Evolutionary conservation across 2,329 filamentous ascomycete species (phyloP).

Genomic region (Neobulgaria alba): DNA sequence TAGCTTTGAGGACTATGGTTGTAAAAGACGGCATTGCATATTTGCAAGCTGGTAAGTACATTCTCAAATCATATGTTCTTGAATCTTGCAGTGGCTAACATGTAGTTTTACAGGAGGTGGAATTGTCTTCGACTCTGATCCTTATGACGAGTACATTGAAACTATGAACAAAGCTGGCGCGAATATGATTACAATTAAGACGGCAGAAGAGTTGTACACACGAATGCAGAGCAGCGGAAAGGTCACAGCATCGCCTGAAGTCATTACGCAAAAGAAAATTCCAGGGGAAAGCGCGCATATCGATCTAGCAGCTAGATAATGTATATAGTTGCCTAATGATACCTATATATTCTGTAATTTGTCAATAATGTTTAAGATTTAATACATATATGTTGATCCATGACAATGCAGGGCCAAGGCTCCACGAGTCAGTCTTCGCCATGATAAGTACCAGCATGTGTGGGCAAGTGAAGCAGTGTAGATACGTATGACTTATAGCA

Average conservation of each 20-base stretch:
- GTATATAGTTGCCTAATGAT: no score
- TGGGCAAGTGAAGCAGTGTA: no score
- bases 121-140: constrained; percentile 91
- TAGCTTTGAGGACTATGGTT: constrained; percentile 75
- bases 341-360: no score
- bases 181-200: constrained; percentile 80
- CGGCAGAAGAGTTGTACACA: constrained; percentile 57
- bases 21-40: constrained; percentile 87
- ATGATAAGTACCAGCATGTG: no score
- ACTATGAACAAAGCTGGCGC: constrained; percentile 93
- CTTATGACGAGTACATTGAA: constrained; percentile 87
- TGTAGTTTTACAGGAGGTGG: constrained; percentile 52
- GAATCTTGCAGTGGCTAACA: constrained; percentile 1
- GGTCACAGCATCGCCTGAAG: neutral
- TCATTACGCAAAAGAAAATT: neutral
- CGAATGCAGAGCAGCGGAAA: constrained; percentile 13
- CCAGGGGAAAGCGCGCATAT: neutral
- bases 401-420: no score
- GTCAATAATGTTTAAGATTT: no score
- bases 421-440: no score
- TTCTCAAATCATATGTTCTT: neutral
- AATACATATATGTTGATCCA: no score
- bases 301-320: neutral
- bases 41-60: constrained; percentile 60
- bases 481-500: no score